Evolutionary conservation across 2,329 filamentous ascomycete genomes (phyloP).

Genomic region (Fusarium tanahbumbuense): DNA sequence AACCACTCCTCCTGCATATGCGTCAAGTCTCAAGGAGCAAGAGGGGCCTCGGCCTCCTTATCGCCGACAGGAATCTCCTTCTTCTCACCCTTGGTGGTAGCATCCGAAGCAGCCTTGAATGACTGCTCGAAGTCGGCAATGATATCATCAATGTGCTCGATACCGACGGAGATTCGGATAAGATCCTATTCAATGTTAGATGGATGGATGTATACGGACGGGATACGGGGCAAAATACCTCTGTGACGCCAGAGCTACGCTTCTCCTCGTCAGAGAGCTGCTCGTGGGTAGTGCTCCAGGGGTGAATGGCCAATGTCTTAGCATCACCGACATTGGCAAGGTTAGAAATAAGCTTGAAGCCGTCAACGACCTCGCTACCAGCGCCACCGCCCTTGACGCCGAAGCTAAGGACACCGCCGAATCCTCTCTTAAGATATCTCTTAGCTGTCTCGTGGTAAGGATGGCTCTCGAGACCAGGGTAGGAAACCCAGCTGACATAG

Average conservation of each 20-base stretch:
- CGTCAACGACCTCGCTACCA: constrained; percentile 91
- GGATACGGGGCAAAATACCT: constrained; percentile 58
- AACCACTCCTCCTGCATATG: neutral
- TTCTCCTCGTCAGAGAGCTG: constrained; percentile 88
- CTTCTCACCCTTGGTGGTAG: constrained; percentile 52
- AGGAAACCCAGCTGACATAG: constrained; percentile 92
- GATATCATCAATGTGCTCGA: constrained; percentile 97
- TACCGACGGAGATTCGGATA: constrained; percentile 95
- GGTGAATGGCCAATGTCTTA: constrained; percentile 95
- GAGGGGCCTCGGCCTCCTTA: constrained; percentile 55
- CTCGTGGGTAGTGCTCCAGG: constrained; percentile 95
- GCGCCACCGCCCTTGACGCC: constrained; percentile 88
- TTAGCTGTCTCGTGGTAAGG: constrained; percentile 82
- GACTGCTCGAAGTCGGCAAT: constrained; percentile 95
- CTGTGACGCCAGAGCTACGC: constrained; percentile 81
- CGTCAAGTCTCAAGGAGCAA: constrained; percentile 26
- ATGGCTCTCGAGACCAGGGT: constrained; percentile 88
- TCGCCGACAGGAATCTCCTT: constrained; percentile 34
- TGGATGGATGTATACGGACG: neutral
- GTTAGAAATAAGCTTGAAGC: constrained; percentile 95
- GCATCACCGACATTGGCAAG: constrained; percentile 96
- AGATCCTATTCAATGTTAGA: constrained; percentile 68
- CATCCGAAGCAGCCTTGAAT: constrained; percentile 71
- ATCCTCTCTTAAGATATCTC: constrained; percentile 86
- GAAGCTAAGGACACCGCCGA: constrained; percentile 91